Conservation (phyloP, 2,329 filamentous ascomycete genomes). For the Sporothrix dimorphospora region DNA sequence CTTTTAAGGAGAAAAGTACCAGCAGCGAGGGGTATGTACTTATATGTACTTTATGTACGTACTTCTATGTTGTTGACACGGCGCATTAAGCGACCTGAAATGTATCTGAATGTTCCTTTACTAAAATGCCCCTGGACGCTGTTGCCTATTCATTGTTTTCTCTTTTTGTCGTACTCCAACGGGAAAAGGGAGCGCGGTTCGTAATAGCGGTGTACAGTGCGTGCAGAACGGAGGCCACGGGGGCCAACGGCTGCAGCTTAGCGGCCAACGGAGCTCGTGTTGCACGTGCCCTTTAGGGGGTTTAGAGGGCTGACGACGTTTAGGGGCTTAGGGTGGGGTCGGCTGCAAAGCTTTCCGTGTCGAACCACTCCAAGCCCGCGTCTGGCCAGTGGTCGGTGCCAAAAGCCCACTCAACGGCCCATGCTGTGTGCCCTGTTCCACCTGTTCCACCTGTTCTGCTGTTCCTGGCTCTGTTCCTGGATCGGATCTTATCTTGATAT, state of each 20-base stretch:
- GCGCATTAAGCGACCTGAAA: not conserved
- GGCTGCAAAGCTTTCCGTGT: conserved; percentile 30
- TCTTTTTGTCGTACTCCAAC: not conserved
- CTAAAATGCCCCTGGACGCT: not conserved
- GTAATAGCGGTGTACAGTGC: conserved; percentile 3
- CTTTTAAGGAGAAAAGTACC: not conserved
- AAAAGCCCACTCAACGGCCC: not conserved
- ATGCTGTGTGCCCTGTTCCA: conserved; percentile 10
- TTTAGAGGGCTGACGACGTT: not conserved
- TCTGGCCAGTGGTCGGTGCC: not conserved
- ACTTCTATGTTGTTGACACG: not conserved
- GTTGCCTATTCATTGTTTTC: not conserved
- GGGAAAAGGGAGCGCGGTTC: not conserved
- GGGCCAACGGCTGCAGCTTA: not conserved
- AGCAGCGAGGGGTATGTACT: not conserved
- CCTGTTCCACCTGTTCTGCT: too few species aligned
- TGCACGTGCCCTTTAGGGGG: conserved; percentile 7
- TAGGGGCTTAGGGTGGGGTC: conserved; percentile 17
- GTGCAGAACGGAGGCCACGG: not conserved
- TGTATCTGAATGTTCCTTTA: conserved; percentile 1
- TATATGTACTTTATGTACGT: not conserved
- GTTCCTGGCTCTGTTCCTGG: conserved; percentile 25
- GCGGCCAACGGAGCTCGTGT: not conserved
- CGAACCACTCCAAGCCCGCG: conserved; percentile 22
- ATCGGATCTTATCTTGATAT: conserved; percentile 29